phyloP scores from a whole-genome alignment of 129 eudicot genomes.

The Saussurea involucrata region DNA sequence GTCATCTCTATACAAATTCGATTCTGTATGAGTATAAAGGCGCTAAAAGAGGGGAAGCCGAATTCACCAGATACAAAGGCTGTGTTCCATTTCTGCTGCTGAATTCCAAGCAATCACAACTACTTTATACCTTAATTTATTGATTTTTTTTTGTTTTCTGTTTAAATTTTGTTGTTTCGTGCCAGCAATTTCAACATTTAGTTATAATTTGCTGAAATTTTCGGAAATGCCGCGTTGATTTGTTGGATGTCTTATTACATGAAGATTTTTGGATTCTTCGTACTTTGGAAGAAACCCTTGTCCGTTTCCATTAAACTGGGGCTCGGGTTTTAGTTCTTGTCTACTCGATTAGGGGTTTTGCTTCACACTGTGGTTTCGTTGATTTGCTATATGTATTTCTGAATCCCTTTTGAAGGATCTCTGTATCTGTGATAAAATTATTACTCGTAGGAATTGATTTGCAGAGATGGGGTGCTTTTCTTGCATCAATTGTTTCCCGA shows the following conservation, averaged over 20 bases:
- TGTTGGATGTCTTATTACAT: slow-evolving; percentile 23
- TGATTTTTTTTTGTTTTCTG: slow-evolving; percentile 1
- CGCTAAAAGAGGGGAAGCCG: neutral
- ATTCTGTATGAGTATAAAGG: neutral
- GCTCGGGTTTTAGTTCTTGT: neutral
- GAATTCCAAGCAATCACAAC: slow-evolving; percentile 25
- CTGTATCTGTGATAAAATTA: neutral
- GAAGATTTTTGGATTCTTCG: slow-evolving; percentile 12
- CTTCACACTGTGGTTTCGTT: neutral
- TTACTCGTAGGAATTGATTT: neutral
- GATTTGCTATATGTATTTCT: slow-evolving; percentile 12
- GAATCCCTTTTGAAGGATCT: neutral
- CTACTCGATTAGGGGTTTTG: slow-evolving; percentile 9
- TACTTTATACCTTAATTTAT: slow-evolving; percentile 9
- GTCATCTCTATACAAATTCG: slow-evolving; percentile 10
- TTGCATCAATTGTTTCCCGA: slow-evolving; percentile 22
- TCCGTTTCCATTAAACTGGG: neutral
- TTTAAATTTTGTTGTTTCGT: neutral
- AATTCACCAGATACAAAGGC: slow-evolving; percentile 22
- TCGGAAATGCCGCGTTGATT: slow-evolving; percentile 36
- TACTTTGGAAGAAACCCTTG: slow-evolving; percentile 5
- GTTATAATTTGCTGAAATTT: slow-evolving; percentile 2
- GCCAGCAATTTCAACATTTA: neutral
- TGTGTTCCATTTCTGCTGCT: slow-evolving; percentile 13
- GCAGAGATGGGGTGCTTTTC: slow-evolving; percentile 24